Evolutionary conservation across 2,329 filamentous ascomycete species (phyloP).

Genomic region (Thyridium curvatum): DNA sequence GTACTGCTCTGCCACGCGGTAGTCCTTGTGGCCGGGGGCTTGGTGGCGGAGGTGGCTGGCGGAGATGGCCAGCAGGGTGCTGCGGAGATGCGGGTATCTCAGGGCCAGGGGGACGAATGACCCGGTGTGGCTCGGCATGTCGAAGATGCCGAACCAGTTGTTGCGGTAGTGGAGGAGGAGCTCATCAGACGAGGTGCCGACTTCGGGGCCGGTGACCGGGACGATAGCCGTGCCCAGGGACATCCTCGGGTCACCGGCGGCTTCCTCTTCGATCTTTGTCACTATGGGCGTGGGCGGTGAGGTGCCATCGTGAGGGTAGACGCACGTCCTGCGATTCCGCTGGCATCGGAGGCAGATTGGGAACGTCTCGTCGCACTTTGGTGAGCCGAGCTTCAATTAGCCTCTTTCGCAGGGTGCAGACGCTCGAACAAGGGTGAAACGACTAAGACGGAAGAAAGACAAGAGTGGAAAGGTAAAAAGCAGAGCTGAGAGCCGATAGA

Average conservation of each 20-base stretch:
- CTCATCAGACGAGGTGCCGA: constrained; percentile 8
- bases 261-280: background rate
- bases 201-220: constrained; percentile 2
- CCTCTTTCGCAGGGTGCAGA: too few species aligned
- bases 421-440: too few species aligned
- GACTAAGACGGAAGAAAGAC: too few species aligned
- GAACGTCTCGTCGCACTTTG: constrained; percentile 13
- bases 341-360: constrained; percentile 12
- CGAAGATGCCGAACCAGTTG: constrained; percentile 5
- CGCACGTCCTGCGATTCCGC: constrained; percentile 11
- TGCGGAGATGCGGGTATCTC: constrained; percentile 9
- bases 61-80: constrained; percentile 10
- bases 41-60: constrained; percentile 12
- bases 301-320: constrained; percentile 4
- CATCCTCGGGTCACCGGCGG: constrained; percentile 3
- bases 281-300: background rate
- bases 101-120: constrained; percentile 7
- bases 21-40: constrained; percentile 3
- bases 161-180: constrained; percentile 12
- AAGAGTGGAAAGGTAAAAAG: too few species aligned
- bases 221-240: constrained; percentile 2
- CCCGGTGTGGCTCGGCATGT: constrained; percentile 10
- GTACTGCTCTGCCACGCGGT: constrained; percentile 13
- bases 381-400: too few species aligned
- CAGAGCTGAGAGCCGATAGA: too few species aligned